Conservation (phyloP, 2,329 filamentous ascomycete genomes). For the Neonectria sp. region DNA sequence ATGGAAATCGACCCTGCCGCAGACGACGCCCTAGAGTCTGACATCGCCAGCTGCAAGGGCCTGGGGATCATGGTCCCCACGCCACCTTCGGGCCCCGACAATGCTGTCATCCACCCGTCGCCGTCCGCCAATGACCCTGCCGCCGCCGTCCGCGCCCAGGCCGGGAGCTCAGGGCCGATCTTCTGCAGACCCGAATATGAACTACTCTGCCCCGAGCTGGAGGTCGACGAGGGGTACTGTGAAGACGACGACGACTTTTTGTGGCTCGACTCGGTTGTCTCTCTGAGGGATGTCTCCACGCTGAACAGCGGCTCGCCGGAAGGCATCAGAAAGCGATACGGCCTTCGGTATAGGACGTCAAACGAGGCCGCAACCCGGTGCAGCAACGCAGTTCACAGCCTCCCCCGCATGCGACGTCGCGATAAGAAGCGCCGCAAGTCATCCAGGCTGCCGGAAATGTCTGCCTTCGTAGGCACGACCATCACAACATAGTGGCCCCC, state of each 20-base stretch:
- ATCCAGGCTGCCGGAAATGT: constrained; percentile 19
- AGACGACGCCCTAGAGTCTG: neutral
- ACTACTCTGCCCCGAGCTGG: constrained; percentile 26
- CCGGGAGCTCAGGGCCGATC: constrained; percentile 9
- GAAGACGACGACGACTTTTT: constrained; percentile 45
- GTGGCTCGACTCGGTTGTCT: constrained; percentile 43
- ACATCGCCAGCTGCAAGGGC: neutral
- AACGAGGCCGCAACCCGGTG: constrained; percentile 44
- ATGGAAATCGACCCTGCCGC: constrained; percentile 39
- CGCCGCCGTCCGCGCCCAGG: constrained; percentile 13
- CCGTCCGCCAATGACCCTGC: constrained; percentile 20
- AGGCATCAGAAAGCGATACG: constrained; percentile 41
- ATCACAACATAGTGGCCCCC: constrained; percentile 15
- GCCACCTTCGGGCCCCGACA: neutral
- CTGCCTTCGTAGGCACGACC: constrained; percentile 13
- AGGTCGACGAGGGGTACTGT: constrained; percentile 50
- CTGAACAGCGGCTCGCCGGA: constrained; percentile 28
- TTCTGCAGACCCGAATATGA: constrained; percentile 17
- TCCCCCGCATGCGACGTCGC: constrained; percentile 47
- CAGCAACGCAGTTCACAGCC: constrained; percentile 42
- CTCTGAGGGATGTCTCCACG: constrained; percentile 18
- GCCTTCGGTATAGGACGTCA: constrained; percentile 42
- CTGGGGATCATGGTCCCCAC: constrained; percentile 6
- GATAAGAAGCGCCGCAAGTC: constrained; percentile 41
- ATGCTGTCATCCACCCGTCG: neutral